Evolutionary conservation across 2,329 filamentous ascomycete genomes (phyloP).

Genomic region (Penicillium brevicompactum): DNA sequence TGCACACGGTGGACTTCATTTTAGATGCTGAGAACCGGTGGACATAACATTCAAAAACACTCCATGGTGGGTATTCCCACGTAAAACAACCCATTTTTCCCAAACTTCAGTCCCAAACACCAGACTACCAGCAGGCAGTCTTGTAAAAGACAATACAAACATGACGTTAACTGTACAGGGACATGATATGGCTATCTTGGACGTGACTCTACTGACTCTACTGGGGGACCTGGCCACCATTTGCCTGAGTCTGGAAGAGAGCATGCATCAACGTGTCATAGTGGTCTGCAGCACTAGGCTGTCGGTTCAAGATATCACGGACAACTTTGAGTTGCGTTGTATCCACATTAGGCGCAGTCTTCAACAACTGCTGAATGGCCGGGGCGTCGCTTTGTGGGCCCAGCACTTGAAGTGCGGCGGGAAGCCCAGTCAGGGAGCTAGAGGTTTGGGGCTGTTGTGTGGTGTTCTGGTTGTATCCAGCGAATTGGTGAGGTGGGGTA

Average conservation of each 20-base stretch:
- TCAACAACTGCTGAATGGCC: slow-evolving; percentile 69
- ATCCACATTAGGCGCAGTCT: slow-evolving; percentile 68
- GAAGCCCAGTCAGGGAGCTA: slow-evolving; percentile 49
- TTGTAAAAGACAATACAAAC: slow-evolving; percentile 13
- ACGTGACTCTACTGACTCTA: slow-evolving; percentile 16
- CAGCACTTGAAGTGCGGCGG: slow-evolving; percentile 64
- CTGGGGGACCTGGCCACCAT: slow-evolving; percentile 29
- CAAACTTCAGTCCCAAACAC: slow-evolving; percentile 14
- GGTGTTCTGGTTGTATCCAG: slow-evolving; percentile 14
- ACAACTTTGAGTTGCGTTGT: slow-evolving; percentile 75
- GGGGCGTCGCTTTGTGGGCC: slow-evolving; percentile 64
- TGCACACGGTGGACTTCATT: slow-evolving; percentile 2
- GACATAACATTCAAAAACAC: slow-evolving; percentile 8
- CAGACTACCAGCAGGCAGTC: slow-evolving; percentile 10
- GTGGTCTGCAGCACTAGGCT: slow-evolving; percentile 67
- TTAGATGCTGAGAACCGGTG: slow-evolving; percentile 1
- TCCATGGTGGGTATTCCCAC: slow-evolving; percentile 18
- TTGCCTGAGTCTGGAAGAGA: slow-evolving; percentile 39
- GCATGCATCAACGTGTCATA: slow-evolving; percentile 46
- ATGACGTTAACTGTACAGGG: slow-evolving; percentile 21
- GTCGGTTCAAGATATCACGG: slow-evolving; percentile 65
- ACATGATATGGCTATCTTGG: slow-evolving; percentile 10
- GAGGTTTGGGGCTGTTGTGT: slow-evolving; percentile 17
- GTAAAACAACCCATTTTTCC: slow-evolving; percentile 15
- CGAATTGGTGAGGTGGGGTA: slow-evolving; percentile 26